These are phyloP conservation scores for Sphaerulina vaccinii DNA, from an alignment of 2,329 filamentous ascomycete species.

Conservation along the genomic window DNA sequence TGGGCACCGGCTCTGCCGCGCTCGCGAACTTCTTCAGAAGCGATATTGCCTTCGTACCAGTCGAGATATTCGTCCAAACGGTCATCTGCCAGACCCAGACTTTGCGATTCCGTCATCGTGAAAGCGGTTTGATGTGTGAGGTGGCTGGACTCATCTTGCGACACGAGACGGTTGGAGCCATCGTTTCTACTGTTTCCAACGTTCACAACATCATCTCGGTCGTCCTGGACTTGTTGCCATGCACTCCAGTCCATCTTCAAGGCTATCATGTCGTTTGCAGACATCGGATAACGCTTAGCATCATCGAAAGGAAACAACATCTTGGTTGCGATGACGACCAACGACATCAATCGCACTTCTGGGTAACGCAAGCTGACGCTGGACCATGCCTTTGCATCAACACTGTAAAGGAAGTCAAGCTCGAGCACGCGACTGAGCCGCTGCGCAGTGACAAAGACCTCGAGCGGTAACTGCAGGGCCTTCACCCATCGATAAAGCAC, in stretches of 20 bases:
- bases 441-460: constrained; percentile 61
- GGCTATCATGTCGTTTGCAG: constrained; percentile 56
- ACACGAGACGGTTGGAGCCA: not conserved
- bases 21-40: constrained; percentile 46
- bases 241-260: constrained; percentile 68
- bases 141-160: constrained; percentile 8
- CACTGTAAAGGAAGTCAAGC: constrained; percentile 57
- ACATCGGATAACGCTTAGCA: constrained; percentile 51
- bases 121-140: constrained; percentile 45
- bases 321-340: constrained; percentile 75
- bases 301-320: constrained; percentile 73
- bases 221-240: constrained; percentile 58
- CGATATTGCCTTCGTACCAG: constrained; percentile 71
- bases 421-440: constrained; percentile 54
- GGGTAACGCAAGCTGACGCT: constrained; percentile 61
- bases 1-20: constrained; percentile 34
- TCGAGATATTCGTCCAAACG: constrained; percentile 74
- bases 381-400: constrained; percentile 35
- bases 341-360: constrained; percentile 69
- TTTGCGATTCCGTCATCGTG: constrained; percentile 61
- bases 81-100: constrained; percentile 59
- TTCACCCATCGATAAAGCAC: constrained; percentile 69
- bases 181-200: constrained; percentile 5
- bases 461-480: constrained; percentile 71
- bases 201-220: constrained; percentile 2